Base-by-base conservation (phyloP, 2,329 filamentous ascomycete genomes). In the Exophiala alcalophila region DNA sequence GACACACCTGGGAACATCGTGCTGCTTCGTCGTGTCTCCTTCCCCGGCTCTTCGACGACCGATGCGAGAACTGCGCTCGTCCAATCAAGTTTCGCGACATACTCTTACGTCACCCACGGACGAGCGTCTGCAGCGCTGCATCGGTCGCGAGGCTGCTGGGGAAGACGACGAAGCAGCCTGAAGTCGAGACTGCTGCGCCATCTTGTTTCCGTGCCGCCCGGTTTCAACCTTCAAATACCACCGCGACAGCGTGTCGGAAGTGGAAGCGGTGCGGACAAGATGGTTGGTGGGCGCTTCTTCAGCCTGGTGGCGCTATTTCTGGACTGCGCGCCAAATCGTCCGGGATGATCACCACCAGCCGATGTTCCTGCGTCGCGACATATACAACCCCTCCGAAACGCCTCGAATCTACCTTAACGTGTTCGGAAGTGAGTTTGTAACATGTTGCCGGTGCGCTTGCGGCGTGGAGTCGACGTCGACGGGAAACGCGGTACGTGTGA, bases 211-310 rank as follows among this genome's bases (percentile, higher is more conserved):
- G 29, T 35, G 31, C 29, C 15, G 36, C 35, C 24, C 29, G 30
- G 44, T 49, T 43, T 50, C 44, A 53, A 40, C 23, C 33, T 30
- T 12, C 30, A 25, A 18, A 21, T 24, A 26, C 46, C 47, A 41
- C 41, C 44, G 48, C 47, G 44, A 48, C 47, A 49, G 47, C 50
- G 41, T 51, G 52, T 55, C 40, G 44, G 33, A 45, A 40, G 50
- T 53, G 42, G 31, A 24, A 43, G 39, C 35, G 27, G 20, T 26
- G 18, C n/a, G 35, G 23, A 9, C 11, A 33, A 44, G 43, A 50
- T 46, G 50, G 50, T 50, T 55, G 52, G 52, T 41, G 29, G 47
- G 48, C 52, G 47, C 50, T 46, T 50, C 41, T 51, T 47, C 50
- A 50, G 50, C 40, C 42, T 53, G 47, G 52, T 49, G 27, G 50